Evolutionary conservation across 495 filamentous ascomycete species (phyloP).

Genomic region (Penicillium argentinense): DNA sequence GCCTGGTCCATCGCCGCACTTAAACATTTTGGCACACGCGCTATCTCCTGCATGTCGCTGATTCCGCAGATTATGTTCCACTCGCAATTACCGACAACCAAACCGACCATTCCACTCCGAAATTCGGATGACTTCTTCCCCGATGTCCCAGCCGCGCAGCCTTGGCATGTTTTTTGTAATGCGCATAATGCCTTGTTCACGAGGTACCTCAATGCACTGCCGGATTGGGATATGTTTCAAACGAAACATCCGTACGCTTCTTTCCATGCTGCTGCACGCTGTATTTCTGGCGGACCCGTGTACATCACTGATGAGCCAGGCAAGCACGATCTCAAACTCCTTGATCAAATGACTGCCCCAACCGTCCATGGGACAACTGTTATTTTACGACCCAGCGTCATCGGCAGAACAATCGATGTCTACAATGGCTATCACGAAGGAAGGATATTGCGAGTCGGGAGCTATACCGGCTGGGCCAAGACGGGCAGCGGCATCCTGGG

Average conservation of each 20-base stretch:
- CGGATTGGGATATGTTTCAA: slow-evolving; percentile 99
- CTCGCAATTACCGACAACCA: slow-evolving; percentile 72
- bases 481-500: slow-evolving; percentile 77
- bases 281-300: slow-evolving; percentile 86
- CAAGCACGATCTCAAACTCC: slow-evolving; percentile 69
- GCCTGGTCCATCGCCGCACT: slow-evolving; percentile 80
- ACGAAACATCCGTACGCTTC: slow-evolving; percentile 72
- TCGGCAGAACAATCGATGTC: slow-evolving; percentile 67
- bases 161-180: slow-evolving; percentile 94
- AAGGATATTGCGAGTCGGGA: slow-evolving; percentile 73
- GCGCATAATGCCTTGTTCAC: slow-evolving; percentile 89
- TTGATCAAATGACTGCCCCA: slow-evolving; percentile 72
- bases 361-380: slow-evolving; percentile 69
- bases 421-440: slow-evolving; percentile 75
- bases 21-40: slow-evolving; percentile 70
- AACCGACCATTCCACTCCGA: slow-evolving; percentile 67
- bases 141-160: slow-evolving; percentile 69
- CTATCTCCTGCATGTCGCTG: slow-evolving; percentile 92
- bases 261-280: slow-evolving; percentile 88
- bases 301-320: slow-evolving; percentile 91
- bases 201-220: slow-evolving; percentile 67
- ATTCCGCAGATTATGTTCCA: slow-evolving; percentile 81
- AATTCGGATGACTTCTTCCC: slow-evolving; percentile 97
- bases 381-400: slow-evolving; percentile 69
- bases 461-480: slow-evolving; percentile 61